phyloP scores from a whole-genome alignment of 2,329 filamentous ascomycete species.

The Xylariaceae sp. region DNA sequence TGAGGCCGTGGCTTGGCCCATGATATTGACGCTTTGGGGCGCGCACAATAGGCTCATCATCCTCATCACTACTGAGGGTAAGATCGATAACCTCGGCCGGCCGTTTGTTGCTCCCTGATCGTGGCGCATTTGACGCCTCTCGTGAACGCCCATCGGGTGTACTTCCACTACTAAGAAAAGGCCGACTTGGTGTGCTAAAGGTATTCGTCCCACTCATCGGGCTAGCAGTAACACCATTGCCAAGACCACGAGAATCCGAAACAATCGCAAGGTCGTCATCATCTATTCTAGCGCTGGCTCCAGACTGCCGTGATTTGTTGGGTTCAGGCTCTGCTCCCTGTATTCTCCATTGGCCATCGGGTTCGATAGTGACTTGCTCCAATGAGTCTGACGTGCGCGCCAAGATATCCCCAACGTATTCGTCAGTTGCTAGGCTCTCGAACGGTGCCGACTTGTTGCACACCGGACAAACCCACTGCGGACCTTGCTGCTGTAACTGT shows the following conservation, averaged over 20 bases:
- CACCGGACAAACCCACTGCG: slow-evolving; percentile 94
- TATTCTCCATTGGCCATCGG: slow-evolving; percentile 74
- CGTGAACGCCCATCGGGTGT: slow-evolving; percentile 26
- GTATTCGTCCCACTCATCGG: slow-evolving; percentile 27
- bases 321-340: slow-evolving; percentile 40
- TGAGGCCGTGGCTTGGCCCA: slow-evolving; percentile 11
- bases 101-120: slow-evolving; percentile 37
- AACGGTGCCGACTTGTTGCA: slow-evolving; percentile 85
- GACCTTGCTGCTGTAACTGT: slow-evolving; percentile 92
- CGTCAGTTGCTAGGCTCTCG: slow-evolving; percentile 82
- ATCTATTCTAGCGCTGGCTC: slow-evolving; percentile 35
- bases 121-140: slow-evolving; percentile 42
- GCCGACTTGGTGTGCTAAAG: slow-evolving; percentile 27
- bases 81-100: slow-evolving; percentile 60
- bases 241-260: slow-evolving; percentile 46
- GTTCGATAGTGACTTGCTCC: slow-evolving; percentile 89
- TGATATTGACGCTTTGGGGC: slow-evolving; percentile 51
- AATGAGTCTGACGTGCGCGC: slow-evolving; percentile 68
- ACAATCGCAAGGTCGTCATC: slow-evolving; percentile 55
- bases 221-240: slow-evolving; percentile 42
- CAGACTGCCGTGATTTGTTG: slow-evolving; percentile 30
- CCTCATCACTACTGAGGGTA: slow-evolving; percentile 60
- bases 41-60: slow-evolving; percentile 45
- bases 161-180: slow-evolving; percentile 19
- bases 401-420: slow-evolving; percentile 87